Base-by-base conservation (phyloP, 2,329 filamentous ascomycete species). In the Phialocephala sp. region DNA sequence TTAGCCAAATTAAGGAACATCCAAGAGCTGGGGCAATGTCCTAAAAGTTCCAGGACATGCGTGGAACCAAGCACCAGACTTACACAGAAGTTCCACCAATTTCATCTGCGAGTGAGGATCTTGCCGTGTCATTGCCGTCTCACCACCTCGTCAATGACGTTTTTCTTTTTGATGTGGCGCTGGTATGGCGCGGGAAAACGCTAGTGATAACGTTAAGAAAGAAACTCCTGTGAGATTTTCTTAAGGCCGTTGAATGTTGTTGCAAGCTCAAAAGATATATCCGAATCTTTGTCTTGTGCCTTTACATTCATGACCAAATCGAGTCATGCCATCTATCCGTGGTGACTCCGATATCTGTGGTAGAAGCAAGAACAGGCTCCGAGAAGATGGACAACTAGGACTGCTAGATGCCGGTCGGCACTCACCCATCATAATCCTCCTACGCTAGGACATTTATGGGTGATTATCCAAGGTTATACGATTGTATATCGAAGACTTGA, bases 111-210 rank as follows among this genome's bases (percentile, higher is more conserved):
- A 35, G 50, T 54, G 50, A 54, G 50, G 8, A 18, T 32, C 50
- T 54, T 54, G 50, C 50, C 50, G 50, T 54, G 24, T 24, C 50
- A 54, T 18, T 54, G 24, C 15, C 50, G 50, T 54, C 50, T 54
- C 50, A 54, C 50, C 50, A 54, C 22, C 50, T 54, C 50, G 50
- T 41, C 27, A 54, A 54, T 32, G 50, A 35, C 50, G 50, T 54
- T 54, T 54, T 54, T 54, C 35, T 27, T 54, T 54, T 54, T 54
- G 22, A 32, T 32, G n/a, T 22, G 8, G 20, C n/a, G 15, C 8
- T 50, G 15, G 6, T n/a, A 43, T 41, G 37, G 37, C 37, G 37
- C 37, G 2, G 3, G 3, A 12, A 18, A 15, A 18, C 14, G 15
- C 41, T 32, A 18, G 37, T 18, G 9, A 14, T 41, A 14, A 12